Conservation (phyloP, 148 eudicot species). For the Silene latifolia region DNA sequence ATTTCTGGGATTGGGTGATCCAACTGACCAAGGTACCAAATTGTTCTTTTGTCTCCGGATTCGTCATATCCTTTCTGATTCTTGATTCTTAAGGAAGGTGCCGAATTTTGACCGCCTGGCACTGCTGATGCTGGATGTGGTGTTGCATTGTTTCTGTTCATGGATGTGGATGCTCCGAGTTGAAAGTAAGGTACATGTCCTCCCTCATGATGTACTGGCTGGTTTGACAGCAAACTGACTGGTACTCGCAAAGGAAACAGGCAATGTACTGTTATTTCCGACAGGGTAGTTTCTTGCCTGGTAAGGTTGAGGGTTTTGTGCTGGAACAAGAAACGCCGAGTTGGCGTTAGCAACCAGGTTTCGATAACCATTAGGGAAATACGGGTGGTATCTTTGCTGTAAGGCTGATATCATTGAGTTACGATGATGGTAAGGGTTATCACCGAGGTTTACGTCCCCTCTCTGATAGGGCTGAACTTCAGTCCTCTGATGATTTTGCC, state of each 20-base stretch:
- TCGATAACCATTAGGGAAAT: constrained; percentile 8
- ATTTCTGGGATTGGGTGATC: constrained; percentile 24
- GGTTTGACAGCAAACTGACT: not conserved
- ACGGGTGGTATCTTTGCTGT: constrained; percentile 27
- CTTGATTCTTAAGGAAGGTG: not conserved
- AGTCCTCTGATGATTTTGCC: constrained; percentile 10
- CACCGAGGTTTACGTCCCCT: not conserved
- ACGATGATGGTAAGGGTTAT: constrained; percentile 7
- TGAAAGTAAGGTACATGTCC: not conserved
- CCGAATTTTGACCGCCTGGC: not conserved
- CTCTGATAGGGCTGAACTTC: not conserved
- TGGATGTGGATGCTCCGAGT: not conserved
- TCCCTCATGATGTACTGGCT: too few relatives aligned
- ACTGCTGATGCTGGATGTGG: not conserved
- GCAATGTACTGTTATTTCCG: not conserved
- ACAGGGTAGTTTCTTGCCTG: constrained; percentile 3
- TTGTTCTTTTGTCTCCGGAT: constrained; percentile 12
- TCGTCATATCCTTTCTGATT: constrained; percentile 9
- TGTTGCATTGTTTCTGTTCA: not conserved
- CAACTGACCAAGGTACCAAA: constrained; percentile 26
- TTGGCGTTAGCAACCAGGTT: not conserved
- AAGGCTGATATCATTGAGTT: not conserved
- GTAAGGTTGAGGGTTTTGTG: constrained; percentile 1
- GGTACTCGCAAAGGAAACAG: not conserved
- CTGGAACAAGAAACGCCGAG: constrained; percentile 6